phyloP scores from a whole-genome alignment of 2,329 filamentous ascomycete genomes.

The Sporothrix luriei region DNA sequence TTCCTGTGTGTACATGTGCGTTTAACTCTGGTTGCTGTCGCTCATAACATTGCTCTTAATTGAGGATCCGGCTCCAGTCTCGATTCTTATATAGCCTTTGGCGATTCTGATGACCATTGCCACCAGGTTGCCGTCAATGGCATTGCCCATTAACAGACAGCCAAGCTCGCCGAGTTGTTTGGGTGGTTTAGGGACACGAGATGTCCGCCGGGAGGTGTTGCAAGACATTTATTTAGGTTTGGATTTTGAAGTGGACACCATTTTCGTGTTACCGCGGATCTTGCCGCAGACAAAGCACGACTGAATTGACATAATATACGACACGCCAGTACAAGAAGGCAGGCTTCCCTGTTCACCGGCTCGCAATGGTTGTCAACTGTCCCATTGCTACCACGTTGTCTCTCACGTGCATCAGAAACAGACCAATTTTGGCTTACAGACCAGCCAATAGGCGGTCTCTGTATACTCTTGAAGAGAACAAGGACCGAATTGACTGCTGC shows the following conservation, averaged over 20 bases:
- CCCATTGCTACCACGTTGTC: not conserved
- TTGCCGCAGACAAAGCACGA: not conserved
- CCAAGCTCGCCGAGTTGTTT: slow-evolving; percentile 17
- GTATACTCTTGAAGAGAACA: not conserved
- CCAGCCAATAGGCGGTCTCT: not conserved
- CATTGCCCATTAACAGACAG: slow-evolving; percentile 19
- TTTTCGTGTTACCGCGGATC: not conserved
- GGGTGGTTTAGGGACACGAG: slow-evolving; percentile 1
- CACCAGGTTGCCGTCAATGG: slow-evolving; percentile 11
- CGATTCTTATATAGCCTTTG: slow-evolving; percentile 2
- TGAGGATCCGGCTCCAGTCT: not conserved
- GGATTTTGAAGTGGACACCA: not conserved
- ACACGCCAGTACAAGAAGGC: not conserved
- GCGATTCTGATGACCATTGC: not conserved
- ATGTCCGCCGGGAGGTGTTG: not conserved
- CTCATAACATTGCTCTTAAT: not conserved
- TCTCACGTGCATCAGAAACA: slow-evolving; percentile 18
- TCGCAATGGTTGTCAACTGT: not conserved
- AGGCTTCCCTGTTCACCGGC: not conserved
- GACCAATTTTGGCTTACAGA: not conserved
- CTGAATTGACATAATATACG: not conserved
- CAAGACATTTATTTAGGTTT: no score
- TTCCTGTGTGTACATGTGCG: no score
- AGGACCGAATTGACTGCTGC: slow-evolving; percentile 6
- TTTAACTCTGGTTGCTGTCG: not conserved